Percentiles rank a stretch among this genome's conserved stretches.
These are phyloP conservation scores for Puya raimondii DNA, from an alignment of 176 grass and related monocot genomes.

Conservation along the genomic window DNA sequence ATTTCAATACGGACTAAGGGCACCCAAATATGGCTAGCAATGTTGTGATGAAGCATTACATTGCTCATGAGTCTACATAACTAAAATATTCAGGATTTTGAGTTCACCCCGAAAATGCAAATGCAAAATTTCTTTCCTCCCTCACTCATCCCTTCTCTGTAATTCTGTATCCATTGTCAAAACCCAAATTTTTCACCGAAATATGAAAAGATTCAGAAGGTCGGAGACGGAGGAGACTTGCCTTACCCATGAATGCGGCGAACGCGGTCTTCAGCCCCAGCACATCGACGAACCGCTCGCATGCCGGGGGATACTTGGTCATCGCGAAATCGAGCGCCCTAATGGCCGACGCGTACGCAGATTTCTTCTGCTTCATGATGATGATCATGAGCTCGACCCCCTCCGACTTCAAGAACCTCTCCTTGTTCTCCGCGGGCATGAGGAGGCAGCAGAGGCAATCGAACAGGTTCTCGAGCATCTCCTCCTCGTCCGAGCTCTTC, in stretches of 20 bases:
- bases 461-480: constrained; percentile 95
- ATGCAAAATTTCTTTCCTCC: too few species aligned
- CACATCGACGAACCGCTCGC: constrained; percentile 84
- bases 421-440: constrained; percentile 90
- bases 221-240: constrained; percentile 38
- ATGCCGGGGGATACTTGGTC: constrained; percentile 85
- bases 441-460: constrained; percentile 85
- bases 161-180: background rate
- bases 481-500: constrained; percentile 81
- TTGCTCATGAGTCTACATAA: too few species aligned
- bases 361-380: constrained; percentile 98
- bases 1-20: too few species aligned
- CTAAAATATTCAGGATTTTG: too few species aligned
- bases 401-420: constrained; percentile 90
- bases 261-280: constrained; percentile 92
- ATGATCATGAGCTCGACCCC: constrained; percentile 97
- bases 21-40: too few species aligned
- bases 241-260: constrained; percentile 97
- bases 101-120: too few species aligned
- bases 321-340: constrained; percentile 81
- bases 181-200: background rate
- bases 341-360: constrained; percentile 70
- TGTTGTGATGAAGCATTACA: too few species aligned
- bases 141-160: too few species aligned
- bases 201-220: background rate